Percentiles rank a stretch among this genome's conserved stretches.
These are phyloP conservation scores for Populus simonii DNA, from an alignment of 345 rosid genomes.

Conservation along the genomic window DNA sequence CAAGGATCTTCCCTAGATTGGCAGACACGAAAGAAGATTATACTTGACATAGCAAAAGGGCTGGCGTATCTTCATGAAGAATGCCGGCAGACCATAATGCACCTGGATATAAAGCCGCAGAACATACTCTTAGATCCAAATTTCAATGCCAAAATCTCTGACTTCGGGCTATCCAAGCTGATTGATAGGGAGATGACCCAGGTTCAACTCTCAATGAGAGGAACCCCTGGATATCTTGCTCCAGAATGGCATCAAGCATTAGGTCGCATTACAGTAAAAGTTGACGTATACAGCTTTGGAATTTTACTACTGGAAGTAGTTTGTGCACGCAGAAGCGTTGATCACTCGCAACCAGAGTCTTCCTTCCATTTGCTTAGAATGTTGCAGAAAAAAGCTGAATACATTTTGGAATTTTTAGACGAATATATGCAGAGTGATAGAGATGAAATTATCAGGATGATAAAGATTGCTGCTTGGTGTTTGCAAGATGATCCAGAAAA, in stretches of 20 bases:
- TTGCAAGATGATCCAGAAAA: background rate
- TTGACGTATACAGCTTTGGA: constrained; percentile 11
- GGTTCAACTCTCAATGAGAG: background rate
- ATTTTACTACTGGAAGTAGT: constrained; percentile 3
- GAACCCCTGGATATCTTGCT: constrained; percentile 19
- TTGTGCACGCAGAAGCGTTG: background rate
- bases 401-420: background rate
- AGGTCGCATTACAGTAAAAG: background rate
- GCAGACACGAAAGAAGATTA: constrained; percentile 10
- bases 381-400: background rate
- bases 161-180: constrained; percentile 12
- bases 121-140: constrained; percentile 6
- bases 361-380: background rate
- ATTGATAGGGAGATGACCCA: background rate
- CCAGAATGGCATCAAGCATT: constrained; percentile 8
- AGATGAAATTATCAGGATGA: background rate
- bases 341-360: background rate
- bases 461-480: background rate
- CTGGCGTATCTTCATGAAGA: constrained; percentile 12
- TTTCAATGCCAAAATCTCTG: constrained; percentile 13
- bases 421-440: background rate
- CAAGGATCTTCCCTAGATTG: background rate
- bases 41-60: constrained; percentile 2
- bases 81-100: constrained; percentile 6
- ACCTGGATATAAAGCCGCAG: constrained; percentile 13